These are phyloP conservation scores for Exophiala sp. DNA, from an alignment of 2,329 filamentous ascomycete genomes.

Conservation along the genomic window DNA sequence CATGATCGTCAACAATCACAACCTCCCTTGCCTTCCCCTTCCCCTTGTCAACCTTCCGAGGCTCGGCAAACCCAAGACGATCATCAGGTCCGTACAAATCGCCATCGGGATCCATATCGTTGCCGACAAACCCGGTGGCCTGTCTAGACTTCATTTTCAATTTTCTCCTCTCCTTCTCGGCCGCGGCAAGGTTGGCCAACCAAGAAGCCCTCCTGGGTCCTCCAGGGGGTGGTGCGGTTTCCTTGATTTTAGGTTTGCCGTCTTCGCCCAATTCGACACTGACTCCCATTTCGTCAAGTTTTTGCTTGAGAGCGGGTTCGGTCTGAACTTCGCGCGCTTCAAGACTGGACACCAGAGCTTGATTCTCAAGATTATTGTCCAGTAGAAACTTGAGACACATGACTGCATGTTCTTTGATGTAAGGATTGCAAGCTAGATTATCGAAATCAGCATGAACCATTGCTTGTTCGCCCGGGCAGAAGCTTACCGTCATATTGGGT, in stretches of 20 bases:
- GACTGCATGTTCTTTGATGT: conserved; percentile 84
- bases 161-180: neutral
- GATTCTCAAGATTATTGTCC: conserved; percentile 48
- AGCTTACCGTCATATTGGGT: conserved; percentile 78
- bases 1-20: neutral
- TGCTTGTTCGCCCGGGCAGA: too few species aligned
- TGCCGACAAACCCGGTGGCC: neutral
- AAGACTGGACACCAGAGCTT: conserved; percentile 48
- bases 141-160: neutral
- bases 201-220: neutral
- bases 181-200: neutral
- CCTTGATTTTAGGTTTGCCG: neutral
- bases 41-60: neutral
- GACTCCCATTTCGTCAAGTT: conserved; percentile 39
- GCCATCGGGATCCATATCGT: neutral
- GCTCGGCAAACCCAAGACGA: neutral
- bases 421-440: conserved; percentile 57
- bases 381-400: conserved; percentile 73
- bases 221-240: neutral
- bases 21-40: neutral
- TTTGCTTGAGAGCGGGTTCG: conserved; percentile 36
- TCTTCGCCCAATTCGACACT: conserved; percentile 41
- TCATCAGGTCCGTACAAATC: neutral
- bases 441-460: too few species aligned
- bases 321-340: conserved; percentile 40